Evolutionary conservation across 352 stramenopile genomes (phyloP).

Genomic region (Pythium plurisporium): DNA sequence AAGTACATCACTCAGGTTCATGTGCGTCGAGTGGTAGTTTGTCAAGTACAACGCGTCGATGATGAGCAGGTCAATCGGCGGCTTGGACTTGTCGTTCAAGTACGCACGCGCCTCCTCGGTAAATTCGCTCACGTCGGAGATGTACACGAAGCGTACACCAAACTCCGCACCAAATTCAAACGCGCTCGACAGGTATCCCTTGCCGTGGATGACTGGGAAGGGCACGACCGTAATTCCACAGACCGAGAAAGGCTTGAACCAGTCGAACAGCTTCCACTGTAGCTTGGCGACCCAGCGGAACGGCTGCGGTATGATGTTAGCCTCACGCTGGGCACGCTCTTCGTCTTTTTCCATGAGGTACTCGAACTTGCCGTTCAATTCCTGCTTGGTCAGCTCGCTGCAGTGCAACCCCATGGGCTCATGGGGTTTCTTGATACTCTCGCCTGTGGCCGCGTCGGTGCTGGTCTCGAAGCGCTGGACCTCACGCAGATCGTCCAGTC

Average conservation of each 20-base stretch:
- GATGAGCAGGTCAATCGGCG: slow-evolving; percentile 72
- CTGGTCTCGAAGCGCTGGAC: slow-evolving; percentile 57
- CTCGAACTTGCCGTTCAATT: slow-evolving; percentile 67
- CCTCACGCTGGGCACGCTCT: slow-evolving; percentile 7
- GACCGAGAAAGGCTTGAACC: slow-evolving; percentile 47
- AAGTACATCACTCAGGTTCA: slow-evolving; percentile 74
- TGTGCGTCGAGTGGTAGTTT: slow-evolving; percentile 81
- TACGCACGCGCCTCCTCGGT: slow-evolving; percentile 48
- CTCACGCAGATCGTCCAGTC: slow-evolving; percentile 82
- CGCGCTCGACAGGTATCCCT: slow-evolving; percentile 67
- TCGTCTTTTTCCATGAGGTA: slow-evolving; percentile 64
- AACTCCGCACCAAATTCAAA: slow-evolving; percentile 79
- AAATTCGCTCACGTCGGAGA: slow-evolving; percentile 84
- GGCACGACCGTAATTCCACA: slow-evolving; percentile 48
- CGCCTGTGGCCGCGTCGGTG: slow-evolving; percentile 53
- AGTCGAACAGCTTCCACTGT: slow-evolving; percentile 49
- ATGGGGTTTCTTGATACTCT: slow-evolving; percentile 48
- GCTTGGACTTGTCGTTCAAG: slow-evolving; percentile 48
- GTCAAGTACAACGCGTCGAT: slow-evolving; percentile 78
- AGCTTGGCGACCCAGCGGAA: slow-evolving; percentile 84
- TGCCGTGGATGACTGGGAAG: slow-evolving; percentile 79
- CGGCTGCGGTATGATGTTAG: slow-evolving; percentile 20
- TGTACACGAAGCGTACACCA: slow-evolving; percentile 77
- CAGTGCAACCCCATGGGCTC: slow-evolving; percentile 64
- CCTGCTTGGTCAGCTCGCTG: slow-evolving; percentile 42